These are phyloP conservation scores for Amylostereum areolatum DNA, from an alignment of 1,284 basidiomycete genomes.

Conservation along the genomic window DNA sequence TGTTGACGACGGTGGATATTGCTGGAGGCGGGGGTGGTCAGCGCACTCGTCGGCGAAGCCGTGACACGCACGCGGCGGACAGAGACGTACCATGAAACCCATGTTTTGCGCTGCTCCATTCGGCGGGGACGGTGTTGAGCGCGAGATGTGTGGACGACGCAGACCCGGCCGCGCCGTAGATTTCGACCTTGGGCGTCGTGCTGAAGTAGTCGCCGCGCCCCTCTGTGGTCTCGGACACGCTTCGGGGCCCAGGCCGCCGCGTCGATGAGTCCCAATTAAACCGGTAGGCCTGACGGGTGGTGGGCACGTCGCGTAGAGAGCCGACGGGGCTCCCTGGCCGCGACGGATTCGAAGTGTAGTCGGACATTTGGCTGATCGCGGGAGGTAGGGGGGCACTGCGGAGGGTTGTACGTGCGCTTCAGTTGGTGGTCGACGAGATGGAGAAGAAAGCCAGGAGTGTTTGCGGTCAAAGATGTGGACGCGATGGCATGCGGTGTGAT, in stretches of 20 bases:
- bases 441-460: too few species aligned
- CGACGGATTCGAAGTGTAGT: slow-evolving; percentile 33
- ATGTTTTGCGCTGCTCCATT: slow-evolving; percentile 74
- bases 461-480: too few species aligned
- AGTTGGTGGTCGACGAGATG: too few species aligned
- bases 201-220: slow-evolving; percentile 36
- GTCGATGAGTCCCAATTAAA: slow-evolving; percentile 63
- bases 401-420: too few species aligned
- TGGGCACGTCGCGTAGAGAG: slow-evolving; percentile 33
- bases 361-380: slow-evolving; percentile 24
- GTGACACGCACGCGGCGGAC: neutral
- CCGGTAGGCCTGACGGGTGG: slow-evolving; percentile 43
- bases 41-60: neutral
- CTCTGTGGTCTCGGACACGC: slow-evolving; percentile 62
- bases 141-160: slow-evolving; percentile 34
- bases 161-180: slow-evolving; percentile 13
- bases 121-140: slow-evolving; percentile 41
- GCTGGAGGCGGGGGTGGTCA: slow-evolving; percentile 28
- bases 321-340: slow-evolving; percentile 45
- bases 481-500: too few species aligned
- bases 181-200: slow-evolving; percentile 13
- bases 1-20: slow-evolving; percentile 77
- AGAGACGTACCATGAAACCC: slow-evolving; percentile 66
- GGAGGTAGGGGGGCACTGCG: too few species aligned
- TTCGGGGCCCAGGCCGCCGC: slow-evolving; percentile 50